phyloP scores from a whole-genome alignment of 1,284 basidiomycete genomes.

The Athelia psychrophila region DNA sequence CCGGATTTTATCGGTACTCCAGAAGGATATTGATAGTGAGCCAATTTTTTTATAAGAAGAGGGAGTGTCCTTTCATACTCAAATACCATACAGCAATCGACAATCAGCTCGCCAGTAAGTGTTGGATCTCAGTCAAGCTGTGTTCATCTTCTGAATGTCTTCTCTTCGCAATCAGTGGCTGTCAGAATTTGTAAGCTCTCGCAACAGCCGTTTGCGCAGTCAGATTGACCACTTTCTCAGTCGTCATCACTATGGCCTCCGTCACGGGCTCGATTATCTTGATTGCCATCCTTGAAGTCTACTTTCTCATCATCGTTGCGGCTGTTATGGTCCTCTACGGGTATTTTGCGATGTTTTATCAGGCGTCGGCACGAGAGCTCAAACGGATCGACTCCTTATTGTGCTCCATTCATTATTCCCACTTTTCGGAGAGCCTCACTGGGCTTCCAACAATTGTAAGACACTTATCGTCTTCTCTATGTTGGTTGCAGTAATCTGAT shows the following conservation, averaged over 20 bases:
- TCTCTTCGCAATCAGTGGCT: conserved; percentile 42
- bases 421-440: conserved; percentile 78
- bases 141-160: too few species aligned
- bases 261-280: conserved; percentile 64
- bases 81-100: conserved; percentile 43
- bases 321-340: conserved; percentile 51
- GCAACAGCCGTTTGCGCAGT: too few species aligned
- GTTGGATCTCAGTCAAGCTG: neutral
- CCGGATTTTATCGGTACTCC: conserved; percentile 62
- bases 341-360: conserved; percentile 61
- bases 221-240: too few species aligned
- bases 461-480: too few species aligned
- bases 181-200: conserved; percentile 63
- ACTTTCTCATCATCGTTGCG: conserved; percentile 38
- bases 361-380: conserved; percentile 66
- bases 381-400: conserved; percentile 66
- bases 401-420: conserved; percentile 72
- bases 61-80: neutral
- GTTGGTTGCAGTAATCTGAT: too few species aligned
- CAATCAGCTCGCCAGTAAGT: conserved; percentile 53
- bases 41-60: neutral
- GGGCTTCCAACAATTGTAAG: conserved; percentile 66
- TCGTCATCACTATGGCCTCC: conserved; percentile 45
- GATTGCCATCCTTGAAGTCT: conserved; percentile 68
- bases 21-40: conserved; percentile 61